Evolutionary conservation across 2,329 filamentous ascomycete species (phyloP).

Genomic region (Neopestalotiopsis sp.): DNA sequence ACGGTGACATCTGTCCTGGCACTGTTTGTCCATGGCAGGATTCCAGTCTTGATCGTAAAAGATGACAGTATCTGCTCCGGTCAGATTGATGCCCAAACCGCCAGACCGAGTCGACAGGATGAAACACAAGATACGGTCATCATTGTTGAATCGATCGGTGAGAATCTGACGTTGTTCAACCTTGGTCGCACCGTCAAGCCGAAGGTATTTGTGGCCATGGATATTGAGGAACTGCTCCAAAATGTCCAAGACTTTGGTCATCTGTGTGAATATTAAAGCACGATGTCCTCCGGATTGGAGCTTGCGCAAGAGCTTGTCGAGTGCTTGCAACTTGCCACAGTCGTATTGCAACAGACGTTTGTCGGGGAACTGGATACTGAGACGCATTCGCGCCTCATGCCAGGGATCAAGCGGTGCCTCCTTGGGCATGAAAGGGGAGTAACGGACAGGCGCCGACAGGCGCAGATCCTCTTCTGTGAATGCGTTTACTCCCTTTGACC

Average conservation of each 20-base stretch:
- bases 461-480: constrained; percentile 63
- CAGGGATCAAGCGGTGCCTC: constrained; percentile 75
- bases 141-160: constrained; percentile 96
- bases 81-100: constrained; percentile 94
- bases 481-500: constrained; percentile 58
- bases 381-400: constrained; percentile 89
- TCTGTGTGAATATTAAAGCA: constrained; percentile 97
- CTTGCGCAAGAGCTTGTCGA: constrained; percentile 84
- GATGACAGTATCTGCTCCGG: constrained; percentile 95
- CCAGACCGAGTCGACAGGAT: constrained; percentile 95
- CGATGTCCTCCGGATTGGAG: constrained; percentile 90
- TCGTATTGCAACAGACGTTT: constrained; percentile 96
- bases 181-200: constrained; percentile 94
- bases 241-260: constrained; percentile 98
- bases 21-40: constrained; percentile 99
- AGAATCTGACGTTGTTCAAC: constrained; percentile 94
- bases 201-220: constrained; percentile 94
- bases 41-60: constrained; percentile 99
- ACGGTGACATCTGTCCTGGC: constrained; percentile 94
- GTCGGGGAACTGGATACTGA: constrained; percentile 96
- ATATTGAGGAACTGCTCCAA: constrained; percentile 98
- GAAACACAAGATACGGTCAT: constrained; percentile 90
- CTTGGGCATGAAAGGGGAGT: constrained; percentile 61
- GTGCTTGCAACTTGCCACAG: constrained; percentile 91
- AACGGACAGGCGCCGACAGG: constrained; percentile 60